phyloP scores from a whole-genome alignment of 331 rosid genomes.

The Acacia pycnantha region DNA sequence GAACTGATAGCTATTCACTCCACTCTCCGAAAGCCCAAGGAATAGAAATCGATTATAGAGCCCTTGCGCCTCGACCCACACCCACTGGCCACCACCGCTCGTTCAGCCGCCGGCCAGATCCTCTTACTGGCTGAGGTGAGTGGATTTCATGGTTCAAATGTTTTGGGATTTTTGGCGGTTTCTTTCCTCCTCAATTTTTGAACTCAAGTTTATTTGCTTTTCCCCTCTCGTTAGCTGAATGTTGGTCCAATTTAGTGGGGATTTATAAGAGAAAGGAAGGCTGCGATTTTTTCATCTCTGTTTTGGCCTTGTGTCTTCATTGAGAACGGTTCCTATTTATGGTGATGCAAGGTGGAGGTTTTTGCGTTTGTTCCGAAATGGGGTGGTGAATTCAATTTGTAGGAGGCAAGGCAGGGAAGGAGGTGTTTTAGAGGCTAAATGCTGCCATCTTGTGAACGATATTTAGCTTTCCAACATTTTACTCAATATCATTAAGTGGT shows the following conservation, averaged over 20 bases:
- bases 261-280: not conserved
- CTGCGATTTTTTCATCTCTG: not conserved
- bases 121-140: conserved; percentile 1
- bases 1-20: not conserved
- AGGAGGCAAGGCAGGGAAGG: not conserved
- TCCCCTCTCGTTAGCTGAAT: not conserved
- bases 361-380: not conserved
- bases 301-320: not conserved
- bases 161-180: not conserved
- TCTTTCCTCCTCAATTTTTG: not conserved
- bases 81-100: not conserved
- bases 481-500: not conserved
- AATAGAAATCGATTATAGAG: not conserved
- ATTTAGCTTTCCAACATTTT: not conserved
- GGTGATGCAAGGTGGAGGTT: not conserved
- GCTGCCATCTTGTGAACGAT: not conserved
- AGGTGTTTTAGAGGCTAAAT: not conserved
- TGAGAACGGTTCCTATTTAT: not conserved
- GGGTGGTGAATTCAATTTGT: not conserved
- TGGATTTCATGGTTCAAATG: not conserved
- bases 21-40: not conserved
- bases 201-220: not conserved
- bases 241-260: not conserved
- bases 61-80: not conserved
- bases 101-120: not conserved